Evolutionary conservation across 2,329 filamentous ascomycete species (phyloP).

Genomic region (Botryotinia convoluta): DNA sequence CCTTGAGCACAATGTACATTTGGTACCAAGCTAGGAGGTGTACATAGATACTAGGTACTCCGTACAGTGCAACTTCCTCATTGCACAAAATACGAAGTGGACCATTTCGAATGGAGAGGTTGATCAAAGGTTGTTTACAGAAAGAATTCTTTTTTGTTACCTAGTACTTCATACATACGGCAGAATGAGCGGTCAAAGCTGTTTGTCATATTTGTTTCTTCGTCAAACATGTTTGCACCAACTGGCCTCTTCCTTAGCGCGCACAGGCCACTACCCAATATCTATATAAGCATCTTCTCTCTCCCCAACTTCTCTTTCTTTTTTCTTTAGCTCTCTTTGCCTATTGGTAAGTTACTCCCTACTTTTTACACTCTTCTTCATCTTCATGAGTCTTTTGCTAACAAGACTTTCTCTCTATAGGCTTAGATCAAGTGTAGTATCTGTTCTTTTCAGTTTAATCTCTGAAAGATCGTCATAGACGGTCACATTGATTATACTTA

Average conservation of each 20-base stretch:
- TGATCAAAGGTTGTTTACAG: neutral
- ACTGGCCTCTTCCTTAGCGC: neutral
- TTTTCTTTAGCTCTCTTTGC: slow-evolving; percentile 50
- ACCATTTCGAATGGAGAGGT: neutral
- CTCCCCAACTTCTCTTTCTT: slow-evolving; percentile 32
- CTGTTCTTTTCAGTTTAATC: slow-evolving; percentile 98
- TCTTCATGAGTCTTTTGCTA: slow-evolving; percentile 43
- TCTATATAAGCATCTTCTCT: neutral
- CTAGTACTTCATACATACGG: neutral
- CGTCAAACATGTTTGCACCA: slow-evolving; percentile 8
- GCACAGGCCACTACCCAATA: neutral
- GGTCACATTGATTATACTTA: slow-evolving; percentile 77
- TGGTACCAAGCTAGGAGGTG: neutral
- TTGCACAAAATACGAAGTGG: neutral
- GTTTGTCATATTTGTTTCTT: neutral
- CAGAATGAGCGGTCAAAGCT: neutral
- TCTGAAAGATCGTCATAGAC: slow-evolving; percentile 76
- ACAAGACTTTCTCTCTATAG: neutral
- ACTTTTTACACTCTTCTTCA: neutral
- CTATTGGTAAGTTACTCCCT: slow-evolving; percentile 43
- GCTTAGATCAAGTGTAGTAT: slow-evolving; percentile 83
- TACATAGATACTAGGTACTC: neutral
- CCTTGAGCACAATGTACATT: neutral
- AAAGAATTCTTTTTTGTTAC: neutral
- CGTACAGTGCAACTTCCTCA: neutral